These are phyloP conservation scores for Penicillium digitatum DNA, from an alignment of 2,329 filamentous ascomycete species.

Conservation along the genomic window DNA sequence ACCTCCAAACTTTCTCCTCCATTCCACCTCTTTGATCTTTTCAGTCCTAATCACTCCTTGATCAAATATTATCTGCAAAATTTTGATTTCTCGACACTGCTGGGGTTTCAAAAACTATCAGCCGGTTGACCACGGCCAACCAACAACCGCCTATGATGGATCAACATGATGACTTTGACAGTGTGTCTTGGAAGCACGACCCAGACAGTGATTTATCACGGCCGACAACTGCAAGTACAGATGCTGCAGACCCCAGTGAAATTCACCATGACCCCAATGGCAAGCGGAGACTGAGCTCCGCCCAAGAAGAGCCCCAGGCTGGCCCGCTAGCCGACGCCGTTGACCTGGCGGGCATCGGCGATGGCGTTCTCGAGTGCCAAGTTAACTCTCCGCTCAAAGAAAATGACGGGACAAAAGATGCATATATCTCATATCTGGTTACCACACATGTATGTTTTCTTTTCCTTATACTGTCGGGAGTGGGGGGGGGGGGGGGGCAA, in stretches of 20 bases:
- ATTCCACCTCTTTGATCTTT: slow-evolving; percentile 7
- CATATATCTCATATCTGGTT: slow-evolving; percentile 92
- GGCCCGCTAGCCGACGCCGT: slow-evolving; percentile 51
- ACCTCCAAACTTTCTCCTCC: slow-evolving; percentile 16
- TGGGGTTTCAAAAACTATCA: slow-evolving; percentile 12
- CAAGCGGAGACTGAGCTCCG: slow-evolving; percentile 47
- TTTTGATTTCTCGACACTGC: background rate
- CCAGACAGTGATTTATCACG: slow-evolving; percentile 46
- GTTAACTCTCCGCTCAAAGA: slow-evolving; percentile 87
- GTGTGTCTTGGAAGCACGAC: slow-evolving; percentile 71
- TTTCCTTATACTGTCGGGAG: slow-evolving; percentile 1
- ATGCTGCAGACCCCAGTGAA: slow-evolving; percentile 36
- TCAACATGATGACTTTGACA: slow-evolving; percentile 69
- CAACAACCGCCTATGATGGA: slow-evolving; percentile 38
- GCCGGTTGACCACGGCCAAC: slow-evolving; percentile 17
- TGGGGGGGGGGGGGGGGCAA: background rate
- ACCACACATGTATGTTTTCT: slow-evolving; percentile 69
- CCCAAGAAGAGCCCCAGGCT: slow-evolving; percentile 46
- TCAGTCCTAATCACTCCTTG: background rate
- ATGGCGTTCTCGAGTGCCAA: slow-evolving; percentile 75
- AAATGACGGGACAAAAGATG: slow-evolving; percentile 93
- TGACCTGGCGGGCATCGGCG: slow-evolving; percentile 62
- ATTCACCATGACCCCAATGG: slow-evolving; percentile 44
- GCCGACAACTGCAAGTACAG: slow-evolving; percentile 41
- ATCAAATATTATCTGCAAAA: background rate